phyloP scores from a whole-genome alignment of 2,329 filamentous ascomycete genomes.

The Aspergillus oerlinghausenensis region DNA sequence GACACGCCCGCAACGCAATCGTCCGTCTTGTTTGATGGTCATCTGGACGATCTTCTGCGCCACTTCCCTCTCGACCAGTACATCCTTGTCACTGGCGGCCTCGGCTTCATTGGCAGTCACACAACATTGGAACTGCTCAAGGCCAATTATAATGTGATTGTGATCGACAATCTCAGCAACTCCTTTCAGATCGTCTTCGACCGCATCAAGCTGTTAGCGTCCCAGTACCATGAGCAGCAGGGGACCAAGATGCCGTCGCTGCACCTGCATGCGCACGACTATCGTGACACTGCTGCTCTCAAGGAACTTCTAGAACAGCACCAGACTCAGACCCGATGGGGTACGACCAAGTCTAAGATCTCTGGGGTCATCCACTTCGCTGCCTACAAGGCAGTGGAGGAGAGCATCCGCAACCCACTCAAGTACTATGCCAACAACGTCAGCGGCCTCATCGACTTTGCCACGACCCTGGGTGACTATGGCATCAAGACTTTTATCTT shows the following conservation, averaged over 20 bases:
- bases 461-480: conserved; percentile 53
- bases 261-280: conserved; percentile 47
- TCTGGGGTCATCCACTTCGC: conserved; percentile 66
- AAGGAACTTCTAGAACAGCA: conserved; percentile 42
- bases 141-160: conserved; percentile 38
- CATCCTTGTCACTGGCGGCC: conserved; percentile 40
- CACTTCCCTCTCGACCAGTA: conserved; percentile 37
- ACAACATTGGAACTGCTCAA: conserved; percentile 40
- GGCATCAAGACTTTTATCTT: conserved; percentile 64
- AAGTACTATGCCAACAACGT: conserved; percentile 67
- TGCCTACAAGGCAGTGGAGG: conserved; percentile 62
- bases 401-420: conserved; percentile 57
- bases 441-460: conserved; percentile 57
- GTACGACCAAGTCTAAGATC: conserved; percentile 47
- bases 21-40: conserved; percentile 44
- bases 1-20: conserved; percentile 44
- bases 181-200: conserved; percentile 33
- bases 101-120: conserved; percentile 42
- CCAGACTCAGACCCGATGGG: conserved; percentile 28
- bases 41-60: conserved; percentile 39
- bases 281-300: conserved; percentile 42
- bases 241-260: conserved; percentile 42
- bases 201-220: conserved; percentile 31
- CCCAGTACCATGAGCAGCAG: conserved; percentile 33
- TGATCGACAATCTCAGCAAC: conserved; percentile 41